These are phyloP conservation scores for Leccinum imitatum DNA, from an alignment of 768 basidiomycete genomes.

Conservation along the genomic window DNA sequence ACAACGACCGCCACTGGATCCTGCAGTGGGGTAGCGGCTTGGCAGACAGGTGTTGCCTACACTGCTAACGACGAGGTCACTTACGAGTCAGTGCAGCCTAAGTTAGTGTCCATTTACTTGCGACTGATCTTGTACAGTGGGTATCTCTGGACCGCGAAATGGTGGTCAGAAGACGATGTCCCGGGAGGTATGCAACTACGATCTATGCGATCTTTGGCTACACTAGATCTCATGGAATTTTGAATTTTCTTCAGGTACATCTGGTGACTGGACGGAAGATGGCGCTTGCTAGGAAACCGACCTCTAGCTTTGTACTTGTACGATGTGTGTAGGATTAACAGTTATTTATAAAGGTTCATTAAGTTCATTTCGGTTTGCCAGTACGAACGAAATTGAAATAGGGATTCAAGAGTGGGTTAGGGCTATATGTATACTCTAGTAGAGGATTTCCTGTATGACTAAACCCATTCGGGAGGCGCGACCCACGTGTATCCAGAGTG, in stretches of 20 bases:
- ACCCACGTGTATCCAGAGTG: not conserved
- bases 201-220: not conserved
- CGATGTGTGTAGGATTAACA: constrained; percentile 1
- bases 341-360: not conserved
- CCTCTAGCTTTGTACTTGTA: not conserved
- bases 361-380: not conserved
- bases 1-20: constrained; percentile 30
- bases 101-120: constrained; percentile 1
- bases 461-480: not conserved
- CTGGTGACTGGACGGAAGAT: constrained; percentile 57
- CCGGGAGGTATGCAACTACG: constrained; percentile 38
- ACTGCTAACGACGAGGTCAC: constrained; percentile 51
- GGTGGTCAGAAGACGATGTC: constrained; percentile 59
- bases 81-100: constrained; percentile 42
- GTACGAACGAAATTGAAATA: not conserved
- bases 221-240: not conserved
- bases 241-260: constrained; percentile 36
- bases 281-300: constrained; percentile 42
- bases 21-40: constrained; percentile 52
- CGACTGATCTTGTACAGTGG: constrained; percentile 9
- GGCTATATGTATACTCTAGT: not conserved
- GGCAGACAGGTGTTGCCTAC: constrained; percentile 46
- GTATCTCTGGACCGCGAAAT: constrained; percentile 51
- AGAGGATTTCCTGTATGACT: not conserved
- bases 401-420: not conserved